Percentiles rank a stretch among this genome's conserved stretches.
These are phyloP conservation scores for Haematococcus sp. DNA, from an alignment of 139 green algal species.

Conservation along the genomic window DNA sequence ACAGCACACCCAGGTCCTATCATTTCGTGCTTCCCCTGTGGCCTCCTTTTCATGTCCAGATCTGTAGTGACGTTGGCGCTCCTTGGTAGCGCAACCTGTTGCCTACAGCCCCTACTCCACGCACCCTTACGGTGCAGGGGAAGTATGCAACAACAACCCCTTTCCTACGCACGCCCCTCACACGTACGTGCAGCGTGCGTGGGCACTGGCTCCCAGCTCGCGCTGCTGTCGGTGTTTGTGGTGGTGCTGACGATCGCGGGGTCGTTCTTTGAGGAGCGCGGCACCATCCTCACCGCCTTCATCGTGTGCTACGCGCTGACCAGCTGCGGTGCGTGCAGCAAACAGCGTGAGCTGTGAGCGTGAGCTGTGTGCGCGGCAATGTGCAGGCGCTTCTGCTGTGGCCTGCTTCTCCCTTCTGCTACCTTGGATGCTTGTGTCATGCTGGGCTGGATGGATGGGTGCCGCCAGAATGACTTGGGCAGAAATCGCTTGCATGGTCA, in stretches of 20 bases:
- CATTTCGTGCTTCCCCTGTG: not conserved
- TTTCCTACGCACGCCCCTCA: not conserved
- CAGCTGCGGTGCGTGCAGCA: conserved; percentile 67
- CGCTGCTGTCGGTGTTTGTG: conserved; percentile 74
- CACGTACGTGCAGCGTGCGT: conserved; percentile 28
- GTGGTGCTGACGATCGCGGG: conserved; percentile 86
- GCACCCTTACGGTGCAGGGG: too few species aligned
- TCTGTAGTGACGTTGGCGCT: too few species aligned
- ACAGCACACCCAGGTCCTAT: not conserved
- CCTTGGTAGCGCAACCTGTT: too few species aligned
- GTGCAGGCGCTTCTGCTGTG: not conserved
- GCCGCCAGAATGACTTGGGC: too few species aligned
- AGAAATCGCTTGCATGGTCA: too few species aligned
- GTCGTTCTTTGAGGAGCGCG: conserved; percentile 64
- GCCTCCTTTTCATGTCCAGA: too few species aligned
- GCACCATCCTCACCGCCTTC: conserved; percentile 90
- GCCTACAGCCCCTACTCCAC: too few species aligned
- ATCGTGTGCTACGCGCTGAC: conserved; percentile 94
- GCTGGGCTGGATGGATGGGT: too few species aligned
- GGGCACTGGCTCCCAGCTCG: conserved; percentile 82
- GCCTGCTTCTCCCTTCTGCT: not conserved
- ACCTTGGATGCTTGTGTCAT: too few species aligned
- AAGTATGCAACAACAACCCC: too few species aligned
- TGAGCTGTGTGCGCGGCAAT: not conserved
- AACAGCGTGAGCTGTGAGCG: conserved; percentile 41